Conservation (phyloP, 345 rosid species). For the Noccaea caerulescens region DNA sequence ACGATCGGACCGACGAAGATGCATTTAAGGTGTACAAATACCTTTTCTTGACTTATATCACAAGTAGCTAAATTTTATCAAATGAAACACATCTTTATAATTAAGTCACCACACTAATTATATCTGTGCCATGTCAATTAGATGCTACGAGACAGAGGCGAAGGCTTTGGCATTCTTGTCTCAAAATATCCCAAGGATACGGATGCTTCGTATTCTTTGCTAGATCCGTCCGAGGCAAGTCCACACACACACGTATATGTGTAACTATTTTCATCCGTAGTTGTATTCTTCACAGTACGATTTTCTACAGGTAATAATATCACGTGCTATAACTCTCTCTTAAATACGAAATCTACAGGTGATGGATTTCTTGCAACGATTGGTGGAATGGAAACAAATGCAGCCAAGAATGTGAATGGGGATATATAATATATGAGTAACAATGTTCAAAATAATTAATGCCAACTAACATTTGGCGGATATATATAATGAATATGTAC, state of each 20-base stretch:
- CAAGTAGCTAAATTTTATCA: neutral
- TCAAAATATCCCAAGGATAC: conserved; percentile 89
- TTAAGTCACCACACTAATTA: neutral
- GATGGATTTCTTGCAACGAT: conserved; percentile 62
- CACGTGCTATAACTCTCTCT: neutral
- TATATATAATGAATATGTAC: conserved; percentile 23
- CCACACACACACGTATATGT: neutral
- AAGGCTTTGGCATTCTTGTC: conserved; percentile 91
- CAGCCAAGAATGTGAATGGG: conserved; percentile 39
- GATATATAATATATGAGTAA: neutral
- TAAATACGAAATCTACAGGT: conserved; percentile 49
- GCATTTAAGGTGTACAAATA: conserved; percentile 79
- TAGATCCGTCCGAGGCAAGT: conserved; percentile 73
- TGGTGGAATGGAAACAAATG: conserved; percentile 62
- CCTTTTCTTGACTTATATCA: neutral
- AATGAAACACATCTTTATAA: neutral
- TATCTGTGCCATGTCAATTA: conserved; percentile 35
- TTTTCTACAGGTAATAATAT: too few relatives aligned
- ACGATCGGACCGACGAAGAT: conserved; percentile 95
- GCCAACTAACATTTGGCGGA: conserved; percentile 11
- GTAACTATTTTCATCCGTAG: neutral
- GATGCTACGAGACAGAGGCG: conserved; percentile 77
- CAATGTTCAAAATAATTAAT: conserved; percentile 17
- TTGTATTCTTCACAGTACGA: too few relatives aligned
- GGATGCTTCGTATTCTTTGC: conserved; percentile 76